phyloP scores from a whole-genome alignment of 306 rosid species.

The Rubus parviflorus region DNA sequence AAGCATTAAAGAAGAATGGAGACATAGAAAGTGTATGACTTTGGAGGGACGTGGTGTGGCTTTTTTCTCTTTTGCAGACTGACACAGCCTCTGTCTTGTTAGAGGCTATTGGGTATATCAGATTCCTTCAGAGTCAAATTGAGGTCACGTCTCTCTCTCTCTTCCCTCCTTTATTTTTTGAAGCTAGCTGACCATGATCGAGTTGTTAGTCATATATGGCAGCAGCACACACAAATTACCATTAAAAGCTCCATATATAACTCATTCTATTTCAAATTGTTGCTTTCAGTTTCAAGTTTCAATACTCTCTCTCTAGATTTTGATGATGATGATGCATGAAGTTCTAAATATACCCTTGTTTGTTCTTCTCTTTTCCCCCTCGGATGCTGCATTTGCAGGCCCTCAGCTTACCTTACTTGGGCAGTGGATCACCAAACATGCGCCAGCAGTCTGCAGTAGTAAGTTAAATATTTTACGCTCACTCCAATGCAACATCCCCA shows the following conservation, averaged over 20 bases:
- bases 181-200: constrained; percentile 26
- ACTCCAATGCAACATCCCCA: constrained; percentile 40
- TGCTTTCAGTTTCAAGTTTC: constrained; percentile 22
- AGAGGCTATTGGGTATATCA: constrained; percentile 97
- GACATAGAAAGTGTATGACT: constrained; percentile 32
- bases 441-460: constrained; percentile 64
- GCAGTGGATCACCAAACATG: constrained; percentile 58
- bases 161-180: constrained; percentile 27
- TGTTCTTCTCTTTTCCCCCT: background rate
- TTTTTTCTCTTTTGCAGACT: constrained; percentile 80
- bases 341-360: constrained; percentile 28
- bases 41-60: constrained; percentile 49
- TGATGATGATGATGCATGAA: constrained; percentile 9
- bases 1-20: constrained; percentile 30
- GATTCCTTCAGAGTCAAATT: constrained; percentile 99
- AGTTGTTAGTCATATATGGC: constrained; percentile 18
- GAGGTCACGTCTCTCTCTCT: constrained; percentile 67
- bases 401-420: constrained; percentile 92
- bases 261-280: constrained; percentile 19
- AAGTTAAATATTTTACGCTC: constrained; percentile 34
- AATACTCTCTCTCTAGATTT: background rate
- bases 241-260: constrained; percentile 34
- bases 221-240: constrained; percentile 33
- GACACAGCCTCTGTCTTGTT: constrained; percentile 99
- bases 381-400: constrained; percentile 55